Conservation (phyloP, 345 rosid species). For the Viola odorata region DNA sequence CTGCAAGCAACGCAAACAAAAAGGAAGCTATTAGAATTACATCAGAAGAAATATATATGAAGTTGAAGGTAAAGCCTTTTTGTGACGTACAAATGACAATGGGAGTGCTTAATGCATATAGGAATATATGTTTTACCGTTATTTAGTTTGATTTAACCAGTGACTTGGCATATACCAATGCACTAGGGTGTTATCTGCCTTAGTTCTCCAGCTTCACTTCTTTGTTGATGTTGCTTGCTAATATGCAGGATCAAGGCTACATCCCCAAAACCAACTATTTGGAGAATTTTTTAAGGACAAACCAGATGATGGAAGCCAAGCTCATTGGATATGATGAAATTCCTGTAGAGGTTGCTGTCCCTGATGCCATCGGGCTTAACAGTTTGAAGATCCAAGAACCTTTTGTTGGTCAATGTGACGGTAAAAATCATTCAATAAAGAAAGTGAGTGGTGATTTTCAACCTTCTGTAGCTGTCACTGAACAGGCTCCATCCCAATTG, state of each 20-base stretch:
- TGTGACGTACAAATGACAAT: background rate
- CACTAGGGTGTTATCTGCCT: no score
- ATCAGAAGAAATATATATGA: constrained; percentile 36
- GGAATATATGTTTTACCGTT: no score
- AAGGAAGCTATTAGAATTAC: constrained; percentile 55
- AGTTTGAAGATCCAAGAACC: constrained; percentile 26
- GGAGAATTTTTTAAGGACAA: constrained; percentile 50
- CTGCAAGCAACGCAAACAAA: constrained; percentile 47
- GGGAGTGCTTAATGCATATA: no score
- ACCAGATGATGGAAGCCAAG: constrained; percentile 46
- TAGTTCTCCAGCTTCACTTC: background rate
- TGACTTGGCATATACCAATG: no score
- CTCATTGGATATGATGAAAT: constrained; percentile 79
- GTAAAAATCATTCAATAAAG: constrained; percentile 10
- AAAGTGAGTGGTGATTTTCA: constrained; percentile 12
- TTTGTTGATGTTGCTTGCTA: constrained; percentile 1
- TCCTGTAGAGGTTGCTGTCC: constrained; percentile 40
- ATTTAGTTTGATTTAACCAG: no score
- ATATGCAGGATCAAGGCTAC: constrained; percentile 55
- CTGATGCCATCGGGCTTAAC: constrained; percentile 21
- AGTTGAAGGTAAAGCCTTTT: constrained; percentile 54
- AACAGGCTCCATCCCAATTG: constrained; percentile 8
- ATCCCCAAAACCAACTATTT: constrained; percentile 39
- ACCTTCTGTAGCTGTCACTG: constrained; percentile 22
- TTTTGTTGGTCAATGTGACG: constrained; percentile 8